Percentiles rank a stretch among this genome's conserved stretches.
phyloP scores from a whole-genome alignment of 2,329 filamentous ascomycete species.

The Triangularia setosa region DNA sequence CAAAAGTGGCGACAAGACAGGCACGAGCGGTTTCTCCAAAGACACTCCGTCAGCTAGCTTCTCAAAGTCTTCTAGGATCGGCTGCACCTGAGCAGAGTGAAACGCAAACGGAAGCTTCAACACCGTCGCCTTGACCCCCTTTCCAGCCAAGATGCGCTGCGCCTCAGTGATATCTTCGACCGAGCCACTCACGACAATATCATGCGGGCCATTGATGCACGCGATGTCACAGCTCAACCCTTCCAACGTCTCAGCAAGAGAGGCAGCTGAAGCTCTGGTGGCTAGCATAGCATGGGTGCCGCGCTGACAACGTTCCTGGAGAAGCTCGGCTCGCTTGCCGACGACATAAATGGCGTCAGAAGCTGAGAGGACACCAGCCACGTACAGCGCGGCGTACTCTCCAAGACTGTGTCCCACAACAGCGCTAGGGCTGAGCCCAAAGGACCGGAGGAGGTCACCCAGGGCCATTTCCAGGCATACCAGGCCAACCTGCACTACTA shows the following conservation, averaged over 20 bases:
- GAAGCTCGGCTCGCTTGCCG: constrained; percentile 59
- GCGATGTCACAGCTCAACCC: constrained; percentile 41
- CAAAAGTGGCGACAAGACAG: constrained; percentile 64
- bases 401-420: constrained; percentile 62
- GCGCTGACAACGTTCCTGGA: constrained; percentile 59
- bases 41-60: constrained; percentile 35
- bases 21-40: constrained; percentile 45
- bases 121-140: constrained; percentile 38
- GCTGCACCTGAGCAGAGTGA: constrained; percentile 49
- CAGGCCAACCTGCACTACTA: constrained; percentile 43
- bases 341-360: constrained; percentile 69
- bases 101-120: constrained; percentile 50
- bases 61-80: constrained; percentile 55
- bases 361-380: constrained; percentile 66
- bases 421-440: constrained; percentile 50
- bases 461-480: constrained; percentile 53
- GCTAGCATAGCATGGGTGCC: constrained; percentile 59
- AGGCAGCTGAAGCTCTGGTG: constrained; percentile 44
- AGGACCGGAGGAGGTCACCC: constrained; percentile 48
- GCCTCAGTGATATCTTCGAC: constrained; percentile 41
- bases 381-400: constrained; percentile 67
- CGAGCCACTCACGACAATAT: constrained; percentile 61
- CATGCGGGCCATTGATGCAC: constrained; percentile 70
- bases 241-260: constrained; percentile 46
- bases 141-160: constrained; percentile 32